phyloP scores from a whole-genome alignment of 179 eudicot genomes.

The Heliamphora pulchella region DNA sequence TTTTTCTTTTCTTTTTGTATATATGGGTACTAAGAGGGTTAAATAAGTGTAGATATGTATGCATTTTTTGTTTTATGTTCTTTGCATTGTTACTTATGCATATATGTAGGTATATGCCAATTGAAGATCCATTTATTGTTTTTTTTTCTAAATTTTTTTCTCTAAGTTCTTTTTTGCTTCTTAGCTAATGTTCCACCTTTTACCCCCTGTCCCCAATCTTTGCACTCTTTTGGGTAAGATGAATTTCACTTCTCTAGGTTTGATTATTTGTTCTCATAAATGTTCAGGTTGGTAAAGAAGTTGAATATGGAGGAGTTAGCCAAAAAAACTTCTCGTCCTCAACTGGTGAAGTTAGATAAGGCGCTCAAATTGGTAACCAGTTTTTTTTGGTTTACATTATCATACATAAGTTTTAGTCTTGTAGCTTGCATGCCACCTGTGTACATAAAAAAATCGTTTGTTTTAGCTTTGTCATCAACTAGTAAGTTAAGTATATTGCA shows the following conservation, averaged over 20 bases:
- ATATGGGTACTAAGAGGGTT: no score
- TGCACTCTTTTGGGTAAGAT: no score
- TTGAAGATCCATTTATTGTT: no score
- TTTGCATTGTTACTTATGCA: no score
- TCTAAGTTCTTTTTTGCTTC: no score
- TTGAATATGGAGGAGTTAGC: constrained; percentile 24
- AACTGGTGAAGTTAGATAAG: constrained; percentile 29
- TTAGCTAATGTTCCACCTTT: no score
- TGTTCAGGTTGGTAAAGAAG: constrained; percentile 15
- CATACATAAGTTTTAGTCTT: background rate
- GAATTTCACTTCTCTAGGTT: background rate
- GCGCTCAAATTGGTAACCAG: constrained; percentile 36
- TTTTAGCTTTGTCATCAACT: background rate
- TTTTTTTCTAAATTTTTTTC: no score
- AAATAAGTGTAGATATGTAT: no score
- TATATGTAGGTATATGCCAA: no score
- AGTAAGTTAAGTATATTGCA: background rate
- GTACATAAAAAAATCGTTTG: background rate
- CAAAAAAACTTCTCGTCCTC: constrained; percentile 28
- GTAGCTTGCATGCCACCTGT: background rate
- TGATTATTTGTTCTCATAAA: background rate
- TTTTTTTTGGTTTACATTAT: background rate
- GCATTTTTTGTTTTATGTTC: no score
- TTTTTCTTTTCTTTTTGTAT: no score
- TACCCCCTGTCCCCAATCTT: no score